These are phyloP conservation scores for Petasospora fabianii DNA, from an alignment of 1,139 yeast genomes.

Conservation along the genomic window DNA sequence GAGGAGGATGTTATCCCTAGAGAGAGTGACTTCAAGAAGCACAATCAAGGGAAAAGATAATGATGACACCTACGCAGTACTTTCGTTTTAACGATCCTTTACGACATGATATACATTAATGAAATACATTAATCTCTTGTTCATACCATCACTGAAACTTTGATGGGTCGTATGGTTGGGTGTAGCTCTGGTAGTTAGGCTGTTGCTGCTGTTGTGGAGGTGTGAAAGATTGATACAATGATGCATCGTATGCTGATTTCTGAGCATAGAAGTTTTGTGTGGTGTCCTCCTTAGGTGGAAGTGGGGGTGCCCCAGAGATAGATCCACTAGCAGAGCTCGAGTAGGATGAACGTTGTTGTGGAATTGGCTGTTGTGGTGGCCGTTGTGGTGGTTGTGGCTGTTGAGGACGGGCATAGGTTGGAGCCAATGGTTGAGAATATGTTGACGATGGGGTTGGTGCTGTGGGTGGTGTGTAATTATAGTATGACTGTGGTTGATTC, in stretches of 20 bases:
- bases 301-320: conserved; percentile 7
- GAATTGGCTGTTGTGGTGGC: conserved; percentile 1
- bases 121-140: neutral
- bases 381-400: conserved; percentile 2
- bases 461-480: conserved; percentile 6
- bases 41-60: neutral
- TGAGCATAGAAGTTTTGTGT: conserved; percentile 11
- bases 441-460: conserved; percentile 9
- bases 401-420: neutral
- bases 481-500: neutral
- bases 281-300: conserved; percentile 12
- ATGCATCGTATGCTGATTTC: conserved; percentile 10
- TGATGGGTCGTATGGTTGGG: conserved; percentile 12
- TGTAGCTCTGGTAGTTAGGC: neutral
- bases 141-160: conserved; percentile 5
- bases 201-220: neutral
- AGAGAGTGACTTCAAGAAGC: conserved; percentile 3
- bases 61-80: neutral
- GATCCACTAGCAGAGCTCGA: conserved; percentile 4
- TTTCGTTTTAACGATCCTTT: no score
- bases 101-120: neutral
- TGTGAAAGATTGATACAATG: conserved; percentile 6
- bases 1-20: conserved; percentile 12
- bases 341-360: conserved; percentile 5
- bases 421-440: conserved; percentile 11